phyloP scores from a whole-genome alignment of 1,139 yeast species.

The Magnusiomyces clavatus region DNA sequence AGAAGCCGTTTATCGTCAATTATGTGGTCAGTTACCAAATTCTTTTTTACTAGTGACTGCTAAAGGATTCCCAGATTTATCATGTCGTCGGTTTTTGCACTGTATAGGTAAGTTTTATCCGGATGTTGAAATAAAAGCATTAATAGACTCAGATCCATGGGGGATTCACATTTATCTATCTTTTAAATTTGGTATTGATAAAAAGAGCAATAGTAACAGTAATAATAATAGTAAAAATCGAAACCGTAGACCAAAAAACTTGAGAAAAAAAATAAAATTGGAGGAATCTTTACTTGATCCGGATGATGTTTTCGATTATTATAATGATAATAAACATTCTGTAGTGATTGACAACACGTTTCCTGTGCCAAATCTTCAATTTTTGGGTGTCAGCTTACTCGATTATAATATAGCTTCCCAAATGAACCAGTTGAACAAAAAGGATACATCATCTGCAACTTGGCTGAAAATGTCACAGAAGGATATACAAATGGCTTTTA shows the following conservation, averaged over 20 bases:
- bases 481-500: slow-evolving; percentile 36
- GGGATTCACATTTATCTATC: slow-evolving; percentile 54
- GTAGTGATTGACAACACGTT: background rate
- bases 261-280: too few relatives aligned
- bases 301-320: too few relatives aligned
- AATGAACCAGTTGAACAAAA: background rate
- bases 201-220: too few relatives aligned
- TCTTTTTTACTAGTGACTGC: slow-evolving; percentile 31
- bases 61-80: slow-evolving; percentile 65
- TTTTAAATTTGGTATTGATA: slow-evolving; percentile 30
- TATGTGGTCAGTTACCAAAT: slow-evolving; percentile 5
- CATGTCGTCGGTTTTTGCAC: slow-evolving; percentile 53
- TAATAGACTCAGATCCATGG: slow-evolving; percentile 59
- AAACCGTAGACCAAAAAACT: too few relatives aligned
- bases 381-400: slow-evolving; percentile 34
- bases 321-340: slow-evolving; percentile 18
- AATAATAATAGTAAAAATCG: too few relatives aligned
- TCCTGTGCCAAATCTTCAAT: slow-evolving; percentile 19
- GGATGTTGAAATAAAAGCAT: slow-evolving; percentile 41
- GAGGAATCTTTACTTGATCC: too few relatives aligned
- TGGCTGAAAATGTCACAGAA: slow-evolving; percentile 32
- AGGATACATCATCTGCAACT: background rate
- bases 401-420: slow-evolving; percentile 33
- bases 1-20: slow-evolving; percentile 20
- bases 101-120: slow-evolving; percentile 43